Evolutionary conservation across 1,284 basidiomycete species (phyloP).

Genomic region (Apiotrichum sp.): DNA sequence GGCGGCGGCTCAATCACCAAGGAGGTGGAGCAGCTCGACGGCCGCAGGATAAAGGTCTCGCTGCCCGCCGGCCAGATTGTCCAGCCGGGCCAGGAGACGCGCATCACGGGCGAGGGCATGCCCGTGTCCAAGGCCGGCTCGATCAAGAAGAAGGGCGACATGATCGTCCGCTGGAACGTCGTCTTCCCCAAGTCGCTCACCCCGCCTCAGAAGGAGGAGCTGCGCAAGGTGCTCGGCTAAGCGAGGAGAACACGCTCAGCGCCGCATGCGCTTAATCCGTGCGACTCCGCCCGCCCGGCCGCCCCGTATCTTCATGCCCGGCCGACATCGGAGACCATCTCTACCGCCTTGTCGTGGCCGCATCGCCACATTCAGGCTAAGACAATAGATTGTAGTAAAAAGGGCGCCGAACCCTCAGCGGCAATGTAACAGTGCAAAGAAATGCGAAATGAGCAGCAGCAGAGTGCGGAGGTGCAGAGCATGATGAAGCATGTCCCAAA

Average conservation of each 20-base stretch:
- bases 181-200: conserved; percentile 73
- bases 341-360: too few relatives aligned
- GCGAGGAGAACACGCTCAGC: too few relatives aligned
- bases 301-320: too few relatives aligned
- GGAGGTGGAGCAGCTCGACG: conserved; percentile 66
- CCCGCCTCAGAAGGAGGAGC: conserved; percentile 66
- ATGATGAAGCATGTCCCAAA: too few relatives aligned
- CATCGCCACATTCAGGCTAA: background rate
- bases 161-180: conserved; percentile 76
- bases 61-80: conserved; percentile 64
- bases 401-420: background rate
- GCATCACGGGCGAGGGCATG: conserved; percentile 76
- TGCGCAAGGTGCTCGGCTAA: conserved; percentile 59
- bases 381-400: background rate
- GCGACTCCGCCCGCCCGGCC: too few relatives aligned
- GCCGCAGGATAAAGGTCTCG: conserved; percentile 63
- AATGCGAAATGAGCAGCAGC: background rate
- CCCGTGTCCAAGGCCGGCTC: conserved; percentile 75
- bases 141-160: conserved; percentile 68
- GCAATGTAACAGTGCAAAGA: conserved; percentile 2
- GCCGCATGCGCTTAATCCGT: too few relatives aligned
- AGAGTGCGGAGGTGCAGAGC: too few relatives aligned
- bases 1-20: conserved; percentile 49
- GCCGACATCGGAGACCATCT: too few relatives aligned
- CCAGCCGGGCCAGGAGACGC: conserved; percentile 70